A percentile compares a stretch with the other conserved stretches of the same genome.
These are phyloP conservation scores for Cladosporium colombiae DNA, from an alignment of 2,329 filamentous ascomycete species.

Conservation along the genomic window DNA sequence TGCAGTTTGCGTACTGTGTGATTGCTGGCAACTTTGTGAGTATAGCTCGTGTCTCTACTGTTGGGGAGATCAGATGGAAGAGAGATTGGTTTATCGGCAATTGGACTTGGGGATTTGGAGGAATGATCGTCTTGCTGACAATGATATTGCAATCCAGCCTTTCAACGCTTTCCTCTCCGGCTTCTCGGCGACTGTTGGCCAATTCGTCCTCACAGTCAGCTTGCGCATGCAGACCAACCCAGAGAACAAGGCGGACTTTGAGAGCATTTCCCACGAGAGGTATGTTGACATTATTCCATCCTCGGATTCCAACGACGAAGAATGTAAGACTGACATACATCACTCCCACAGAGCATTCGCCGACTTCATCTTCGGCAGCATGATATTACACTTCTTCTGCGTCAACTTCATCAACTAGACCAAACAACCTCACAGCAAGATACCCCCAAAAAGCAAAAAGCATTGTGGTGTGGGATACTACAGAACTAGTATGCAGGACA, in stretches of 20 bases:
- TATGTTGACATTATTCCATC: constrained; percentile 41
- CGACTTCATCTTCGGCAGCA: constrained; percentile 90
- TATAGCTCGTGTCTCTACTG: neutral
- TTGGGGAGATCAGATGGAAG: neutral
- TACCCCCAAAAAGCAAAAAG: neutral
- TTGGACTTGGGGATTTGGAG: neutral
- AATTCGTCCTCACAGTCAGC: constrained; percentile 91
- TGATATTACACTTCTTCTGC: constrained; percentile 98
- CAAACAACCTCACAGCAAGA: neutral
- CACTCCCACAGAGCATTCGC: constrained; percentile 75
- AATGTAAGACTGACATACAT: constrained; percentile 1
- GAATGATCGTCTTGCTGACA: neutral
- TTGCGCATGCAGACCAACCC: constrained; percentile 90
- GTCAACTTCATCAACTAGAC: constrained; percentile 97
- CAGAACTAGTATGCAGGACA: neutral
- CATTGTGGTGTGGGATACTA: neutral
- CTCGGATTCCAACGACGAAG: neutral
- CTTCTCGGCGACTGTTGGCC: constrained; percentile 90
- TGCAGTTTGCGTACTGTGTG: constrained; percentile 93
- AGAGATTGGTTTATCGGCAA: neutral
- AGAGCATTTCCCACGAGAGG: constrained; percentile 77
- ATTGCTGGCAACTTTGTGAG: constrained; percentile 88
- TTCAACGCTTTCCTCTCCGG: constrained; percentile 98
- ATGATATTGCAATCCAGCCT: constrained; percentile 59
- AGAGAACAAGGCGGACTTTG: constrained; percentile 77